Evolutionary conservation across 164 flowering plant genomes (phyloP).

Genomic region (Piper longum): DNA sequence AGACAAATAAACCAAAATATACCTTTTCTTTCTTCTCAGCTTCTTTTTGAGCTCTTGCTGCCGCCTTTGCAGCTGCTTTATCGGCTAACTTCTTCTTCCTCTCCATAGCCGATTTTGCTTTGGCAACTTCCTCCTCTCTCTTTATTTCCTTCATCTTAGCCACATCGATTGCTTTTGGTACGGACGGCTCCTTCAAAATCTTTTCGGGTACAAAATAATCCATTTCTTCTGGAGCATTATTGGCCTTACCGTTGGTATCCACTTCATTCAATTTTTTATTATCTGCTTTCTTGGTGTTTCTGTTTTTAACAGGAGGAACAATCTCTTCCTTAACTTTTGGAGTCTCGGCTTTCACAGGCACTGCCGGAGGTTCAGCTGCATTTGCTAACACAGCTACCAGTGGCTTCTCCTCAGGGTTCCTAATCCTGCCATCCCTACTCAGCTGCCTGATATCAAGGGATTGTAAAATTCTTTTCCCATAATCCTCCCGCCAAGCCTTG

Average conservation of each 20-base stretch:
- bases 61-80: slow-evolving; percentile 54
- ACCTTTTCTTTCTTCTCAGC: slow-evolving; percentile 91
- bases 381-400: slow-evolving; percentile 26
- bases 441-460: slow-evolving; percentile 64
- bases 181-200: slow-evolving; percentile 19
- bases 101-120: slow-evolving; percentile 61
- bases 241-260: slow-evolving; percentile 13
- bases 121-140: slow-evolving; percentile 77
- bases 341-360: slow-evolving; percentile 19
- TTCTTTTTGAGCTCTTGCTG: slow-evolving; percentile 69
- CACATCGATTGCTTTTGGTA: slow-evolving; percentile 25
- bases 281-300: slow-evolving; percentile 12
- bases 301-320: slow-evolving; percentile 19
- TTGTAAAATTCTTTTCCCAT: slow-evolving; percentile 55
- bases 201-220: slow-evolving; percentile 14
- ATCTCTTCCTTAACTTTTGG: slow-evolving; percentile 49
- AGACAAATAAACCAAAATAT: not conserved
- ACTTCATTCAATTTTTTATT: not conserved
- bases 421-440: slow-evolving; percentile 76
- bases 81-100: slow-evolving; percentile 32
- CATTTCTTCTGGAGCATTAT: slow-evolving; percentile 24
- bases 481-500: slow-evolving; percentile 73
- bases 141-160: slow-evolving; percentile 64
- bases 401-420: slow-evolving; percentile 78
- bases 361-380: slow-evolving; percentile 23